Conservation (phyloP, 805 yeast species). For the Lipomyces yamadae region DNA sequence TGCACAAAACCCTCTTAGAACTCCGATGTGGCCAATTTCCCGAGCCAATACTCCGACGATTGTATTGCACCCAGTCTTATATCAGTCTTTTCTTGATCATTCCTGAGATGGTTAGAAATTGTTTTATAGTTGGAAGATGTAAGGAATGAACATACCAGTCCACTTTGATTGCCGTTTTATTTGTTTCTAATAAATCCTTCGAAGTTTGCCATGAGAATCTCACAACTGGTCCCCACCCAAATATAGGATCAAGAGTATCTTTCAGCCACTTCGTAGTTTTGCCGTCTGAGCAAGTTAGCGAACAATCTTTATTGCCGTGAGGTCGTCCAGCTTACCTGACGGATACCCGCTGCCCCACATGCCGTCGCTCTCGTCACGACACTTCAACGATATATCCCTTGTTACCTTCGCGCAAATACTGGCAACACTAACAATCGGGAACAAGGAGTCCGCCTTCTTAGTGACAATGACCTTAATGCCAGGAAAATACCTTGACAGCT, state of each 20-base stretch:
- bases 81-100: slow-evolving; percentile 19
- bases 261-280: slow-evolving; percentile 79
- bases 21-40: slow-evolving; percentile 20
- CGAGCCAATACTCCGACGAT: slow-evolving; percentile 21
- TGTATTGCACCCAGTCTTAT: slow-evolving; percentile 13
- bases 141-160: slow-evolving; percentile 21
- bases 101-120: slow-evolving; percentile 8
- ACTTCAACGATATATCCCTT: slow-evolving; percentile 67
- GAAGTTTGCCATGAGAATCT: slow-evolving; percentile 96
- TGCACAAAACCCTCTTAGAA: slow-evolving; percentile 10
- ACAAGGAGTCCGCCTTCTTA: slow-evolving; percentile 92
- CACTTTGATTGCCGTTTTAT: slow-evolving; percentile 13
- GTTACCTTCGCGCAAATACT: slow-evolving; percentile 96
- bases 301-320: not conserved
- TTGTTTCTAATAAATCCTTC: slow-evolving; percentile 59
- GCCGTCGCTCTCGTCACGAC: slow-evolving; percentile 42
- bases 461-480: slow-evolving; percentile 74
- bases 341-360: slow-evolving; percentile 93
- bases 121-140: not conserved
- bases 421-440: slow-evolving; percentile 92
- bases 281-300: slow-evolving; percentile 58
- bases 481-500: slow-evolving; percentile 73
- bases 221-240: slow-evolving; percentile 82
- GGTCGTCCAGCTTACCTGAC: slow-evolving; percentile 44
- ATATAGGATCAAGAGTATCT: slow-evolving; percentile 64